Evolutionary conservation across 441 rosid genomes (phyloP).

Genomic region (Sinapis alba): DNA sequence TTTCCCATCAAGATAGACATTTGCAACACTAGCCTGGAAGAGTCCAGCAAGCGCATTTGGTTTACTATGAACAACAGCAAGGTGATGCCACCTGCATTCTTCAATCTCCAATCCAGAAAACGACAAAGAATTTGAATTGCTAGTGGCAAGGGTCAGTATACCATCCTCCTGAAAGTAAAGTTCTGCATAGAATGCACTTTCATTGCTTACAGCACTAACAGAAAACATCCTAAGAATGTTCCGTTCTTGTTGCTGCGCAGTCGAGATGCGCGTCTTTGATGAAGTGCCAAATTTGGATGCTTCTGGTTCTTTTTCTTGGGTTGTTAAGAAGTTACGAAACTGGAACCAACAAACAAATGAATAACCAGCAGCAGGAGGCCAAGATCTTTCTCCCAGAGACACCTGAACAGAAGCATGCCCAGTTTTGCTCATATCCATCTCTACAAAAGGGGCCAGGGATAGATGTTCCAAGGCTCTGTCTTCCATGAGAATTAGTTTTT

Average conservation of each 20-base stretch:
- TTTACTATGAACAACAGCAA: conserved; percentile 99
- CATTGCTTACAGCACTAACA: conserved; percentile 86
- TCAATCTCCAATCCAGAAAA: conserved; percentile 97
- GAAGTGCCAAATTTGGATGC: conserved; percentile 55
- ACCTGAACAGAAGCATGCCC: conserved; percentile 98
- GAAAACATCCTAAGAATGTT: conserved; percentile 85
- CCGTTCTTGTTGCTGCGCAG: conserved; percentile 61
- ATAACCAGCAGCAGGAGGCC: conserved; percentile 99
- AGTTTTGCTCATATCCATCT: conserved; percentile 91
- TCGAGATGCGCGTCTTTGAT: conserved; percentile 51
- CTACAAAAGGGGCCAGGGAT: conserved; percentile 86
- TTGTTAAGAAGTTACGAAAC: conserved; percentile 71
- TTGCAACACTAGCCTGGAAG: conserved; percentile 98
- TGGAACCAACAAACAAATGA: conserved; percentile 98
- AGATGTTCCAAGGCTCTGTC: conserved; percentile 77
- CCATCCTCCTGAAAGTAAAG: conserved; percentile 98
- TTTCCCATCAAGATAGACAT: conserved; percentile 97
- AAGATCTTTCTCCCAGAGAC: conserved; percentile 94
- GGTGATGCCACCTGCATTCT: conserved; percentile 99
- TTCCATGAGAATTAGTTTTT: conserved; percentile 81
- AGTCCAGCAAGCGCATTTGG: conserved; percentile 99
- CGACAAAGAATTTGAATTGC: conserved; percentile 87
- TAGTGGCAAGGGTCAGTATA: conserved; percentile 92
- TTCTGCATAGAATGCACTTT: conserved; percentile 86
- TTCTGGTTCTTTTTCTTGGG: conserved; percentile 68